Percentiles rank a stretch among this genome's conserved stretches.
Evolutionary conservation across 2,329 filamentous ascomycete species (phyloP).

Genomic region (Proliferodiscus dingleyae): DNA sequence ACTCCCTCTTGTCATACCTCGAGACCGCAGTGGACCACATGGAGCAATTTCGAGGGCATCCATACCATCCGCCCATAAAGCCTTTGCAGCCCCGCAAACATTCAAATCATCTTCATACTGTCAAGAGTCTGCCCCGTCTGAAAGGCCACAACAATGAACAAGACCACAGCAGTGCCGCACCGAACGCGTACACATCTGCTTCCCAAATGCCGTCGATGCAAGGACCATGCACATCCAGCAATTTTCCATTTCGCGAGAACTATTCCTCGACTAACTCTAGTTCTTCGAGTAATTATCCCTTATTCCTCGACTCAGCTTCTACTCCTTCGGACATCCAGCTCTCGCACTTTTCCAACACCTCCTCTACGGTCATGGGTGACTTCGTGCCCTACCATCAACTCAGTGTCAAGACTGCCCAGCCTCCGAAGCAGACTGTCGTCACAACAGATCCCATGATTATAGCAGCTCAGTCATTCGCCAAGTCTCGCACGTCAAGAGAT

Average conservation of each 20-base stretch:
- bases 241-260: conserved; percentile 4
- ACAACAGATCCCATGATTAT: not conserved
- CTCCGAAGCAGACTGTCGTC: not conserved
- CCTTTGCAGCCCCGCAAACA: conserved; percentile 21
- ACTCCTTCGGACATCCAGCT: conserved; percentile 10
- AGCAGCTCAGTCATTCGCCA: not conserved
- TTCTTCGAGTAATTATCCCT: not conserved
- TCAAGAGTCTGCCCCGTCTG: conserved; percentile 5
- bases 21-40: conserved; percentile 3
- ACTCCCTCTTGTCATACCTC: not conserved
- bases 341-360: conserved; percentile 9
- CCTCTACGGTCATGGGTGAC: conserved; percentile 24
- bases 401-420: conserved; percentile 4
- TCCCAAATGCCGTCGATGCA: conserved; percentile 13
- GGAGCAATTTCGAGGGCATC: not conserved
- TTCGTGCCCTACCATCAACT: conserved; percentile 20
- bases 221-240: not conserved
- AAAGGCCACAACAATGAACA: conserved; percentile 5
- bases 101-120: conserved; percentile 10
- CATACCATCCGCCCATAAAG: conserved; percentile 4
- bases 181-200: conserved; percentile 7
- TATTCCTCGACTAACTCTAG: conserved; percentile 3
- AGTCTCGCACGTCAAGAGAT: not conserved
- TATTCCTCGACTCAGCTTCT: conserved; percentile 5
- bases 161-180: not conserved